Conservation (phyloP, 768 basidiomycete genomes). For the Pleurotus eryngii region DNA sequence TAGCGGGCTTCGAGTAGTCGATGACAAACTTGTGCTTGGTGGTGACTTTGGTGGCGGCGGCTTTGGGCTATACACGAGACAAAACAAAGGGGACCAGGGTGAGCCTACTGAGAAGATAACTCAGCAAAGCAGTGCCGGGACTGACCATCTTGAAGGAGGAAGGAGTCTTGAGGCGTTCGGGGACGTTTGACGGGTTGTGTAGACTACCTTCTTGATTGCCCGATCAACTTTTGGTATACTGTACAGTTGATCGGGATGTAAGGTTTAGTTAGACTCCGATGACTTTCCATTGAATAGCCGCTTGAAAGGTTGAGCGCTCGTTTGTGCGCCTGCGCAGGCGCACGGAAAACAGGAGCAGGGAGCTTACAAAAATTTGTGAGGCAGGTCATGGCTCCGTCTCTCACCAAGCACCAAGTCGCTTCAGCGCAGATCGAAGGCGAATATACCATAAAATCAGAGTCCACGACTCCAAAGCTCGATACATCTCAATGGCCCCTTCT, state of each 20-base stretch:
- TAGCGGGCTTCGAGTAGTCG: constrained; percentile 82
- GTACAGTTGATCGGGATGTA: constrained; percentile 44
- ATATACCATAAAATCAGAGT: constrained; percentile 80
- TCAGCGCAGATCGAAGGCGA: constrained; percentile 73
- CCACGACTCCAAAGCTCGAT: constrained; percentile 71
- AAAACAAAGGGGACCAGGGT: constrained; percentile 39
- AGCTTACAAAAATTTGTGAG: not conserved
- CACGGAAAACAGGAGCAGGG: not conserved
- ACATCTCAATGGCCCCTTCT: constrained; percentile 98
- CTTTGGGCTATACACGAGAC: constrained; percentile 49
- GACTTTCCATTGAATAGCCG: not conserved
- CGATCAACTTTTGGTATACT: constrained; percentile 32
- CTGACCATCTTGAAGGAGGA: constrained; percentile 66
- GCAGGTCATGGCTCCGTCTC: constrained; percentile 37
- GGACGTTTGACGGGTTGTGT: not conserved
- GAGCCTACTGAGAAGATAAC: constrained; percentile 90
- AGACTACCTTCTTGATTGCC: not conserved
- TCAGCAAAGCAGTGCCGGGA: constrained; percentile 82
- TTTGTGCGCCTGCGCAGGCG: not conserved
- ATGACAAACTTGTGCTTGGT: constrained; percentile 77
- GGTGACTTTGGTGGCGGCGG: constrained; percentile 48
- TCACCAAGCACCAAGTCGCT: constrained; percentile 67
- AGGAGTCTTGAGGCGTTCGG: constrained; percentile 26
- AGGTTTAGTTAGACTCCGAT: constrained; percentile 17
- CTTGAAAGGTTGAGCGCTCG: not conserved